phyloP scores from a whole-genome alignment of 306 rosid species.

The Rubus parviflorus region DNA sequence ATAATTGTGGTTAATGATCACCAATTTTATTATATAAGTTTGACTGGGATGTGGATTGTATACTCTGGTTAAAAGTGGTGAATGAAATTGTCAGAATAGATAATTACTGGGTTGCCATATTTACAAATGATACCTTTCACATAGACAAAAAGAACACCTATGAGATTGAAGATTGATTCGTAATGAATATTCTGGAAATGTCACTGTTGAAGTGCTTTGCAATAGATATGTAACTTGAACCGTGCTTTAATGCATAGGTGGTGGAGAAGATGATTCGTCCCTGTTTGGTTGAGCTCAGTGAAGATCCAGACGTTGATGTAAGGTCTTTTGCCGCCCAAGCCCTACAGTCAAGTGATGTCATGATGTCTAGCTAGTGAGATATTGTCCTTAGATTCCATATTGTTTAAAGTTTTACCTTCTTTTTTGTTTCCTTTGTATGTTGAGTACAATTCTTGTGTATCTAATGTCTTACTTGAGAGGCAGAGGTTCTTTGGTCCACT shows the following conservation, averaged over 20 bases:
- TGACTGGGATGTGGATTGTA: neutral
- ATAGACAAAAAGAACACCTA: neutral
- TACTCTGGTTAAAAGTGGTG: neutral
- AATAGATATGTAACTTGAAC: neutral
- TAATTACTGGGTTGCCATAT: neutral
- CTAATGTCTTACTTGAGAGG: slow-evolving; percentile 5
- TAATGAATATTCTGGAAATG: neutral
- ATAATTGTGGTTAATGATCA: neutral
- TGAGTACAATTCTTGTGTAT: slow-evolving; percentile 5
- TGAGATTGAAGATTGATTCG: neutral
- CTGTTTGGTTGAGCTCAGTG: slow-evolving; percentile 83
- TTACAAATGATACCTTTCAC: neutral
- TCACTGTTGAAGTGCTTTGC: neutral
- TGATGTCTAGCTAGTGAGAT: slow-evolving; percentile 72
- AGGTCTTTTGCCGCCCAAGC: slow-evolving; percentile 88
- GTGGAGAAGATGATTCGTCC: slow-evolving; percentile 87
- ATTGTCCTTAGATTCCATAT: neutral
- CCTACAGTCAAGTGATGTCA: slow-evolving; percentile 74
- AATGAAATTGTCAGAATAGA: neutral
- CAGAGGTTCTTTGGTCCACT: slow-evolving; percentile 2
- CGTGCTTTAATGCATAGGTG: slow-evolving; percentile 48
- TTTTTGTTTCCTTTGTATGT: neutral
- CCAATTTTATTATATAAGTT: neutral
- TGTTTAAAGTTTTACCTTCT: neutral
- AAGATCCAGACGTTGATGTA: slow-evolving; percentile 95